phyloP scores from a whole-genome alignment of 2,329 filamentous ascomycete genomes.

The Ophiostoma perfectum region DNA sequence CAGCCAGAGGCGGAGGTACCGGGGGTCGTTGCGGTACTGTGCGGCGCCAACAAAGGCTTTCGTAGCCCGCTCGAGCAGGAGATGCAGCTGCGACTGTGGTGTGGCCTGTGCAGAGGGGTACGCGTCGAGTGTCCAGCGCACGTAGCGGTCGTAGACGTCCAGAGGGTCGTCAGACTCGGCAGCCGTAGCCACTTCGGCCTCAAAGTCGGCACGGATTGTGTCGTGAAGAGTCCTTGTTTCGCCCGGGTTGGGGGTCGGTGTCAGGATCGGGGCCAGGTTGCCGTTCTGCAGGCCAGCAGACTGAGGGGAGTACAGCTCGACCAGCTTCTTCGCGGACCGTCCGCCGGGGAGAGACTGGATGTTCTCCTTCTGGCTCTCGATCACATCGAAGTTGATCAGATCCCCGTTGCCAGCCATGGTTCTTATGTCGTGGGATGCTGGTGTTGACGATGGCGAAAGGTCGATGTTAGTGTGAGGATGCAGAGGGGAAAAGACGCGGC shows the following conservation, averaged over 20 bases:
- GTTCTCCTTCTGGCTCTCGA: constrained; percentile 96
- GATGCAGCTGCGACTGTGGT: constrained; percentile 80
- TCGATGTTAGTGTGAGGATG: neutral
- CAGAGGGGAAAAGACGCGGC: neutral
- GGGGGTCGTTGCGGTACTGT: constrained; percentile 91
- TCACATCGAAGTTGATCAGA: constrained; percentile 76
- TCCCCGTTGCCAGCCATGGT: constrained; percentile 38
- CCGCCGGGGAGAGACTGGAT: constrained; percentile 87
- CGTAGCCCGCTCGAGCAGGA: constrained; percentile 85
- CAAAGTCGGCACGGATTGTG: constrained; percentile 74
- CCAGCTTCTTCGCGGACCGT: constrained; percentile 82
- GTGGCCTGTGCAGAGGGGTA: constrained; percentile 94
- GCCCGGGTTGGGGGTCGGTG: constrained; percentile 57
- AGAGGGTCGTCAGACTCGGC: constrained; percentile 90
- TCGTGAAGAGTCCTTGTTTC: constrained; percentile 72
- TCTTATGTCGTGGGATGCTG: constrained; percentile 9
- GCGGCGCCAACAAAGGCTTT: constrained; percentile 77
- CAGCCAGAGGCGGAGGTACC: constrained; percentile 90
- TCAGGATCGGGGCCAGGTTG: constrained; percentile 38
- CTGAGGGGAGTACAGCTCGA: constrained; percentile 69
- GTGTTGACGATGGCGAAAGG: neutral
- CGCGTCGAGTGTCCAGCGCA: constrained; percentile 91
- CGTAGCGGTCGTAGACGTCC: constrained; percentile 92
- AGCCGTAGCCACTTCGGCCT: constrained; percentile 71
- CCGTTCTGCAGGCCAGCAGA: constrained; percentile 45